phyloP scores from a whole-genome alignment of 179 eudicot genomes.

The Corrigiola litoralis region DNA sequence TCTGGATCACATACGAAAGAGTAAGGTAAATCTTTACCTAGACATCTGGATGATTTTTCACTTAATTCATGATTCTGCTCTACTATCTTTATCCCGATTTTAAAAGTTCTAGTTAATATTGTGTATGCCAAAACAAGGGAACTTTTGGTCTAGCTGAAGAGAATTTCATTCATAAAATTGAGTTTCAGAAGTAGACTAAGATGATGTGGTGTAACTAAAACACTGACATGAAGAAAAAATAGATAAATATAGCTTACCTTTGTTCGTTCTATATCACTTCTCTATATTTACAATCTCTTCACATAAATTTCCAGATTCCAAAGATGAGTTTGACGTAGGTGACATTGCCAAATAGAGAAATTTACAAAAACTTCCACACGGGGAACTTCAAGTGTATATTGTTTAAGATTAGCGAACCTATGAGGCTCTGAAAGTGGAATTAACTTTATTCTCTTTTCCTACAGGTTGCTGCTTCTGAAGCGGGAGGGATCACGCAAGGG shows the following conservation, averaged over 20 bases:
- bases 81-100: neutral
- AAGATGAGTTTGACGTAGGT: no score
- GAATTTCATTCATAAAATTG: no score
- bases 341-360: no score
- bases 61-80: neutral
- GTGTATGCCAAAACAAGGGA: neutral
- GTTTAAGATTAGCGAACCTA: neutral
- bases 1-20: conserved; percentile 84
- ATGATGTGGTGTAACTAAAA: no score
- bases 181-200: no score
- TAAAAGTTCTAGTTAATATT: neutral
- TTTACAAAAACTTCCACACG: no score
- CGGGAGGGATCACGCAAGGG: conserved; percentile 99
- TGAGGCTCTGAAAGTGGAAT: conserved; percentile 2
- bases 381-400: neutral
- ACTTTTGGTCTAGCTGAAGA: no score
- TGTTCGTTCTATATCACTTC: no score
- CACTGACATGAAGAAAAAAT: no score
- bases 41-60: neutral
- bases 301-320: no score
- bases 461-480: conserved; percentile 96
- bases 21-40: conserved; percentile 60
- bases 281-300: no score
- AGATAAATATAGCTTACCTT: no score
- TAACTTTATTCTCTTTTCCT: conserved; percentile 23